These are phyloP conservation scores for Xylaria palmicola DNA, from an alignment of 495 filamentous ascomycete species.

Conservation along the genomic window DNA sequence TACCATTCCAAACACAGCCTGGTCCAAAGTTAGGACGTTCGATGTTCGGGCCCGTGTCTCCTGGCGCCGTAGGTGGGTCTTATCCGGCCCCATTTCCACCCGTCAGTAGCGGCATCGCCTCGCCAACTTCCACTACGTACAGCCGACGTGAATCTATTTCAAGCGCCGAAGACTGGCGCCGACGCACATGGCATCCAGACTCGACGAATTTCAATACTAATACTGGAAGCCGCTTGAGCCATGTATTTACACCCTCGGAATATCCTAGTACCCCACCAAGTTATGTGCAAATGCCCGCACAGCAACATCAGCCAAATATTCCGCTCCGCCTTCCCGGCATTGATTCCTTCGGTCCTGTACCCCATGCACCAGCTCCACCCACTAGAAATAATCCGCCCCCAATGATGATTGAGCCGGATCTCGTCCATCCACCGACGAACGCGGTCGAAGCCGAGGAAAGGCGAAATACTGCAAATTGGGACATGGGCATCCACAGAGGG, in stretches of 20 bases:
- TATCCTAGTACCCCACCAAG: constrained; percentile 55
- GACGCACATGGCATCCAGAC: constrained; percentile 88
- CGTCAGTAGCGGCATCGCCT: constrained; percentile 59
- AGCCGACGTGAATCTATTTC: constrained; percentile 62
- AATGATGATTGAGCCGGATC: constrained; percentile 62
- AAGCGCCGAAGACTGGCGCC: constrained; percentile 67
- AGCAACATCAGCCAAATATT: constrained; percentile 25
- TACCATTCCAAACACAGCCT: constrained; percentile 71
- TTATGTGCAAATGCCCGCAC: constrained; percentile 47
- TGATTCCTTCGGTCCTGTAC: constrained; percentile 47
- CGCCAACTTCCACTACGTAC: constrained; percentile 69
- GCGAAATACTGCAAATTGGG: constrained; percentile 67
- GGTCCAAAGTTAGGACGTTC: constrained; percentile 55
- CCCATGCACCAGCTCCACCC: constrained; percentile 53
- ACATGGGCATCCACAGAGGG: constrained; percentile 71
- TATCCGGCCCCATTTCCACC: constrained; percentile 56
- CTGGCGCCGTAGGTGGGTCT: constrained; percentile 48
- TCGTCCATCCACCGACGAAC: constrained; percentile 46
- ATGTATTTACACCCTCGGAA: constrained; percentile 57
- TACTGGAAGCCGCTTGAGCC: constrained; percentile 45
- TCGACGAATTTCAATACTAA: constrained; percentile 53
- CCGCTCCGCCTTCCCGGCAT: constrained; percentile 76
- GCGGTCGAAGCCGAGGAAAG: constrained; percentile 56
- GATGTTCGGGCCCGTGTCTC: constrained; percentile 58
- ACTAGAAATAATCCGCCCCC: constrained; percentile 63